Conservation (phyloP, 2,329 filamentous ascomycete species). For the Nothopassalora personata region DNA sequence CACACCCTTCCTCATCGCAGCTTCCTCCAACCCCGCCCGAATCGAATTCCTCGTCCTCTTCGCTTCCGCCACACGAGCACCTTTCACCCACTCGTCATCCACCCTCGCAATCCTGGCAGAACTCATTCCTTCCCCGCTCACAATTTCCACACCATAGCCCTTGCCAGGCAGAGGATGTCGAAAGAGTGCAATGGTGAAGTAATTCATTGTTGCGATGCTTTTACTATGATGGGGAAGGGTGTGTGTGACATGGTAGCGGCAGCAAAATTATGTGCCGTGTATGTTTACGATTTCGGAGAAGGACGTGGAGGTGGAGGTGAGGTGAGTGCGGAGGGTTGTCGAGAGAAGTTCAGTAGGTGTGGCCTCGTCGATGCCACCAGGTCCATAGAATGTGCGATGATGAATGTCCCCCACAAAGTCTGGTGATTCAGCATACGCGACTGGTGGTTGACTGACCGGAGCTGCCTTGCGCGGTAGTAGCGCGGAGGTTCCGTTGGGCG, state of each 20-base stretch:
- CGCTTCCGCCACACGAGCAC: conserved; percentile 10
- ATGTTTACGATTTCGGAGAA: conserved; percentile 18
- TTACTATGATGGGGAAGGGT: not conserved
- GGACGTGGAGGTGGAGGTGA: conserved; percentile 12
- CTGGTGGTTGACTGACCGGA: not conserved
- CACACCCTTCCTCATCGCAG: not conserved
- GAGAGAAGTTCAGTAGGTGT: conserved; percentile 2
- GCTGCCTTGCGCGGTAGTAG: not conserved
- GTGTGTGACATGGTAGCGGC: conserved; percentile 10
- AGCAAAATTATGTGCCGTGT: conserved; percentile 12
- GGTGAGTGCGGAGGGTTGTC: conserved; percentile 15
- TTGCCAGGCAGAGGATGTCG: conserved; percentile 3
- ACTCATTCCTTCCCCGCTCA: conserved; percentile 12
- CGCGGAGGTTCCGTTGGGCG: not conserved
- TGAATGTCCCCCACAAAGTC: not conserved
- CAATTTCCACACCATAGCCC: conserved; percentile 17
- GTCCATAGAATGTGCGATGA: not conserved
- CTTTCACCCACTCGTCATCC: conserved; percentile 8
- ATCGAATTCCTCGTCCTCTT: conserved; percentile 15
- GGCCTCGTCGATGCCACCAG: not conserved
- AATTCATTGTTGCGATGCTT: conserved; percentile 19
- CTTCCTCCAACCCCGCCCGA: conserved; percentile 8
- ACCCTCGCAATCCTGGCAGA: conserved; percentile 12
- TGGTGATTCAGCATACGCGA: not conserved
- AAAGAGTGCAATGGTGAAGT: conserved; percentile 22